Base-by-base conservation (phyloP, 441 rosid genomes). In the Erysimum pusillum region DNA sequence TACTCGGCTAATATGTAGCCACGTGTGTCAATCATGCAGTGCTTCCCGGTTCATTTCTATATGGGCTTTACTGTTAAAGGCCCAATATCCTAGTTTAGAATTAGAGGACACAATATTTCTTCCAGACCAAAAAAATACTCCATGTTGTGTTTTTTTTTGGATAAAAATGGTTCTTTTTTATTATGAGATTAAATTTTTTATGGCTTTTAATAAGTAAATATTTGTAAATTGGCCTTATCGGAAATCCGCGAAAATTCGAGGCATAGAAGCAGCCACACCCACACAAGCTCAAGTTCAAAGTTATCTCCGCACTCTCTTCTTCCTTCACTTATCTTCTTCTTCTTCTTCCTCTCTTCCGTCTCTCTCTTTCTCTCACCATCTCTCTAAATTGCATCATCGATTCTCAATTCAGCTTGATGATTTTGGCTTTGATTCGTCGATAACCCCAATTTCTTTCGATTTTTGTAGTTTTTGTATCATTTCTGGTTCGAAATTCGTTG, bases 181-280 rank as follows among this genome's bases (percentile, higher is more conserved):
- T 22, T 22, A 22, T 22, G 1, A 2, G 25, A 22, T 22, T 22
- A 22, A 22, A 22, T 22, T 22, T 22, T 22, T 22, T 22, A 22
- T 22, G 25, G 25, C 25, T 1, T 22, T 22, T 22, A 22, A 22
- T 22, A 22, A 22, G 25, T 22, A 22, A 18, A 4, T 25, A 7
- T 56, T 79, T 76, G 25, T 60, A 61, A 63, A 48, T 12, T 67
- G 74, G 81, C 79, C 83, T 81, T 81, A 77, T 81, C 83, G 75
- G 76, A 73, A 76, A 72, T 76, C 80, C 81, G 74, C 70, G 71
- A 53, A 80, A 67, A 17, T 28, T 73, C 14, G 79, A 76, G 83
- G 76, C 76, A 67, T 28, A 76, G 81, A 76, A 76, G 71, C 73
- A 81, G 76, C 83, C 83, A 77, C 83, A 80, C 80, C 78, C 67